A percentile compares a stretch with the other conserved stretches of the same genome.
These are phyloP conservation scores for Fusarium oxysporum DNA, from an alignment of 2,329 filamentous ascomycete genomes.

Conservation along the genomic window DNA sequence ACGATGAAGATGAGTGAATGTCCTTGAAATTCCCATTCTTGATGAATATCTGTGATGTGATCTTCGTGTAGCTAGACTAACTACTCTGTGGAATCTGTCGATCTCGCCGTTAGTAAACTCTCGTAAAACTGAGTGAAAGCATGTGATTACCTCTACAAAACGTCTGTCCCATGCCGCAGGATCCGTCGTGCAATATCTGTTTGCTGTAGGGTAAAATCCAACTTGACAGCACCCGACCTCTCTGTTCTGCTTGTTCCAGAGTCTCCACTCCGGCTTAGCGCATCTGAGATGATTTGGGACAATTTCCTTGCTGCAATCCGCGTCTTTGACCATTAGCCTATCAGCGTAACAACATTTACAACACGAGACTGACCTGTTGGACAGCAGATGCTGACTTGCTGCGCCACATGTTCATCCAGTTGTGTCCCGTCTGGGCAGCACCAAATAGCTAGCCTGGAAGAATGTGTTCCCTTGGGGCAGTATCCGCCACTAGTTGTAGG, in stretches of 20 bases:
- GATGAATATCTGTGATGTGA: not conserved
- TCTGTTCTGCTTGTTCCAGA: conserved; percentile 21
- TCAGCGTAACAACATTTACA: not conserved
- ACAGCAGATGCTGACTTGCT: conserved; percentile 25
- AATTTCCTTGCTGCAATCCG: conserved; percentile 10
- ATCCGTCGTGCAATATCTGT: conserved; percentile 11
- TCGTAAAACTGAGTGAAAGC: not conserved
- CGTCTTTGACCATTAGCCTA: conserved; percentile 7
- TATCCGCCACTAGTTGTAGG: not conserved
- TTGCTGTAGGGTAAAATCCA: conserved; percentile 16
- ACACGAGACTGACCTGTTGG: conserved; percentile 13
- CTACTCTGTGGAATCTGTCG: not conserved
- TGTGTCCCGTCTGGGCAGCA: conserved; percentile 29
- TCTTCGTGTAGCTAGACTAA: not conserved
- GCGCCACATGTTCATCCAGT: not conserved
- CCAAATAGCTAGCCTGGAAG: conserved; percentile 1
- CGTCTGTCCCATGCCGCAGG: not conserved
- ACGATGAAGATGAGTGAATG: not conserved
- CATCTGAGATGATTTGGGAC: conserved; percentile 17
- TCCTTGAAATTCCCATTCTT: not conserved
- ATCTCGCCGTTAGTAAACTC: not conserved
- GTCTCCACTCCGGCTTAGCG: conserved; percentile 12
- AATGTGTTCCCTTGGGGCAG: conserved; percentile 18
- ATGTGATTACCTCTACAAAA: not conserved
- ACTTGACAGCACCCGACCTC: conserved; percentile 23